Conservation (phyloP, 441 rosid species). For the Gossypium gossypioides region DNA sequence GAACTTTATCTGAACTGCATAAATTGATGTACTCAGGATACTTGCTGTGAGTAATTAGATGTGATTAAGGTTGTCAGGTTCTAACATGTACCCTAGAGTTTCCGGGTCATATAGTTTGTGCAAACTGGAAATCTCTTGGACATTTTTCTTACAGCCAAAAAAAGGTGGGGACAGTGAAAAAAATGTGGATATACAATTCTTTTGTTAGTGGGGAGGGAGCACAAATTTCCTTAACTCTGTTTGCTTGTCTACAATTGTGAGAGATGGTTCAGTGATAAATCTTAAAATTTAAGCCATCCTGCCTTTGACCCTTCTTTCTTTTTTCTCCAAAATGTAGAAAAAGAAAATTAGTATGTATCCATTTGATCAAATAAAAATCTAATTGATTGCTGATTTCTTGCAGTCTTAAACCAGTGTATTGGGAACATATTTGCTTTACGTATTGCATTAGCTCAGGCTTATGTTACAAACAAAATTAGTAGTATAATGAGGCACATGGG, state of each 20-base stretch:
- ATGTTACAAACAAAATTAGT: neutral
- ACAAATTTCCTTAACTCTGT: neutral
- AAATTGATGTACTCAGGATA: neutral
- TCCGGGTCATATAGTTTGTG: neutral
- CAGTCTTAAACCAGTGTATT: neutral
- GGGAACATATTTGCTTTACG: neutral
- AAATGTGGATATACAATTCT: neutral
- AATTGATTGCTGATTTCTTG: neutral
- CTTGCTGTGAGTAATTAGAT: neutral
- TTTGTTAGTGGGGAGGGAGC: neutral
- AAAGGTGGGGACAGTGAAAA: neutral
- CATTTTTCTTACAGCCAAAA: neutral
- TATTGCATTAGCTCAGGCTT: neutral
- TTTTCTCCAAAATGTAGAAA: neutral
- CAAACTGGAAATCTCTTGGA: neutral
- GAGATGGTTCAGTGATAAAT: neutral
- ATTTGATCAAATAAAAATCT: neutral
- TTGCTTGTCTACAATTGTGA: neutral
- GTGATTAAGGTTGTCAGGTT: neutral
- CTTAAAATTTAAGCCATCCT: neutral
- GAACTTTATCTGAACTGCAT: neutral
- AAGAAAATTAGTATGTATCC: neutral
- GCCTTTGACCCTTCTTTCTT: neutral
- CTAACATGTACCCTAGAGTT: constrained; percentile 1
- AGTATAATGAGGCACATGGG: neutral